Conservation (phyloP, 1,139 yeast species). For the Suhomyces choctaworum region DNA sequence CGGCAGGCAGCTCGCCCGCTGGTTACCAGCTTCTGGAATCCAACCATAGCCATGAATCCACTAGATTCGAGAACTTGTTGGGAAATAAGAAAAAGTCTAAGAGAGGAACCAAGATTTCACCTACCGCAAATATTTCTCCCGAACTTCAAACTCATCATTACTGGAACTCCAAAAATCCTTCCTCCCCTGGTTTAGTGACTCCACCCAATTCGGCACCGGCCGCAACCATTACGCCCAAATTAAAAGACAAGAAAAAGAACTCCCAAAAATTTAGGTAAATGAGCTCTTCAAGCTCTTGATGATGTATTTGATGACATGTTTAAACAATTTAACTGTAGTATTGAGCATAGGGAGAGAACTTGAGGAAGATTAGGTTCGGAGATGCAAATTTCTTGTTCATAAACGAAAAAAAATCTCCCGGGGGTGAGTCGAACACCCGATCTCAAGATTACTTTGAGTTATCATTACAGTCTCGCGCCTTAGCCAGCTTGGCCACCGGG, state of each 20-base stretch:
- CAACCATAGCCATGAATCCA: constrained; percentile 10
- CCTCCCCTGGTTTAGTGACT: constrained; percentile 7
- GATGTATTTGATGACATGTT: no score
- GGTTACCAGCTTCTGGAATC: constrained; percentile 14
- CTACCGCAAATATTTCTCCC: constrained; percentile 16
- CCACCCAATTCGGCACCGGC: constrained; percentile 5
- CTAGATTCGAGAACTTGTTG: constrained; percentile 29
- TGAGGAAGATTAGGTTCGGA: no score
- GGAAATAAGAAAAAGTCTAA: constrained; percentile 31
- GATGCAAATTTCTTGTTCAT: no score
- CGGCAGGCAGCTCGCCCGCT: constrained; percentile 5
- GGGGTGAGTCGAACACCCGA: constrained; percentile 87
- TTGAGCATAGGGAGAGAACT: no score
- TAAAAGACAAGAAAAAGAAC: constrained; percentile 20
- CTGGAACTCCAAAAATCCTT: constrained; percentile 11
- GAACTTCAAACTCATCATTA: constrained; percentile 8
- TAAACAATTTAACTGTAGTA: no score
- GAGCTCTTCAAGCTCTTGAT: no score
- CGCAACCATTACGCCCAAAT: constrained; percentile 10
- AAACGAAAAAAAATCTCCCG: constrained; percentile 57
- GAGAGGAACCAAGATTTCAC: constrained; percentile 19
- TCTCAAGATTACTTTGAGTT: constrained; percentile 63
- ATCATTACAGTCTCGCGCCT: constrained; percentile 78
- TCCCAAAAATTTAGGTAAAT: constrained; percentile 23
- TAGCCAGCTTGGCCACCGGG: constrained; percentile 80